A percentile compares a stretch with the other conserved stretches of the same genome.
Evolutionary conservation across 352 stramenopile genomes (phyloP).

Genomic region (Pythium phragmitis): DNA sequence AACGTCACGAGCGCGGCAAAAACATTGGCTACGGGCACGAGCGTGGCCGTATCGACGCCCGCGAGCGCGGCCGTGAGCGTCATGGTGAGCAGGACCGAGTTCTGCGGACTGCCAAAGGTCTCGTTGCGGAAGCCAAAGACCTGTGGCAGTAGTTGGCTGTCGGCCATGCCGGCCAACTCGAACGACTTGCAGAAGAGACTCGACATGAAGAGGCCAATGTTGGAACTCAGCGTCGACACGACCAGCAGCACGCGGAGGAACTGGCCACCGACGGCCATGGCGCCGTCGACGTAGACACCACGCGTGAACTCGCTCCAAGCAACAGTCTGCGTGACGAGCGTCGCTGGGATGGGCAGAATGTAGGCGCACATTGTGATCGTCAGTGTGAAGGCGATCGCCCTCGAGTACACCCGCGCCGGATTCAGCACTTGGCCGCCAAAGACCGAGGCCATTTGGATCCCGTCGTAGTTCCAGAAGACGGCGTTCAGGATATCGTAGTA

Average conservation of each 20-base stretch:
- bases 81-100: constrained; percentile 18
- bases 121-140: constrained; percentile 52
- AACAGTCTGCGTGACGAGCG: constrained; percentile 36
- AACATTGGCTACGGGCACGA: constrained; percentile 81
- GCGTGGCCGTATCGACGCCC: constrained; percentile 38
- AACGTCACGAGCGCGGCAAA: constrained; percentile 70
- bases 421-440: constrained; percentile 85
- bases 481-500: constrained; percentile 85
- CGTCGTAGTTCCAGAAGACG: constrained; percentile 93
- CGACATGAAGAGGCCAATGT: constrained; percentile 84
- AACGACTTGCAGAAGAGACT: constrained; percentile 86
- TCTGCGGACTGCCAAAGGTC: constrained; percentile 27
- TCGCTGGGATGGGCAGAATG: constrained; percentile 75
- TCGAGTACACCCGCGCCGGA: constrained; percentile 60
- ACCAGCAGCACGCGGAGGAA: constrained; percentile 52
- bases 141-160: constrained; percentile 72
- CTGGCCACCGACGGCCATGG: constrained; percentile 3
- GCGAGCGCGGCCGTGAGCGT: constrained; percentile 20
- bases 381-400: constrained; percentile 67
- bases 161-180: constrained; percentile 71
- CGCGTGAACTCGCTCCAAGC: constrained; percentile 13
- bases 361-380: constrained; percentile 61
- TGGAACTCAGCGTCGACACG: constrained; percentile 65
- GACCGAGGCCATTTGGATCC: constrained; percentile 72
- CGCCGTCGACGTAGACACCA: constrained; percentile 13